A percentile compares a stretch with the other conserved stretches of the same genome.
These are phyloP conservation scores for Beauveria brongniartii DNA, from an alignment of 2,329 filamentous ascomycete genomes.

Conservation along the genomic window DNA sequence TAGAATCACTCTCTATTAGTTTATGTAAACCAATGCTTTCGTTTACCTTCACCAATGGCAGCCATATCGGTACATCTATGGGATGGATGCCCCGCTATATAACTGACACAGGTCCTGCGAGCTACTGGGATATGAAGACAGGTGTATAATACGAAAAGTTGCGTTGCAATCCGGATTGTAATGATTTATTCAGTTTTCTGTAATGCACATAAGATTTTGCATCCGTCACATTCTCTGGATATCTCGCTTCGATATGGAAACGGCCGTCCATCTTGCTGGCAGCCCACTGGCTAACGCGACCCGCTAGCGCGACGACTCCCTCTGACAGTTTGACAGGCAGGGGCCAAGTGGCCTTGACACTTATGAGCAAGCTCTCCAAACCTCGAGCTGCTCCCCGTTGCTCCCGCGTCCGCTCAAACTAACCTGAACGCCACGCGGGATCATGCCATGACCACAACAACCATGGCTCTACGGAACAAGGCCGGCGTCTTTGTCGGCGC, in stretches of 20 bases:
- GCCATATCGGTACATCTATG: neutral
- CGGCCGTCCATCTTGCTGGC: neutral
- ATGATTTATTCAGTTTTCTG: too few relatives aligned
- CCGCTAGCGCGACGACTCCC: constrained; percentile 2
- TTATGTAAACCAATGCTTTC: neutral
- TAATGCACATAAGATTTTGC: neutral
- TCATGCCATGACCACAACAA: constrained; percentile 28
- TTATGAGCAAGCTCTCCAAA: neutral
- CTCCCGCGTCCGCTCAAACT: neutral
- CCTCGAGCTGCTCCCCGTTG: neutral
- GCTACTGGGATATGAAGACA: neutral
- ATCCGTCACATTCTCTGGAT: neutral
- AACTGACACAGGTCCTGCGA: neutral
- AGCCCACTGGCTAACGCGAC: neutral
- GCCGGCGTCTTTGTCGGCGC: constrained; percentile 63
- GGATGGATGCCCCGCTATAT: neutral
- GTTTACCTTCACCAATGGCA: neutral
- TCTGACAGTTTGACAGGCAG: neutral
- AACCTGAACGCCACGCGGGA: constrained; percentile 8
- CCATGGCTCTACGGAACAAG: constrained; percentile 34
- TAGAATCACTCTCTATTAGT: too few relatives aligned
- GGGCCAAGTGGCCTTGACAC: constrained; percentile 20
- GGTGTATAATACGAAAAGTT: neutral
- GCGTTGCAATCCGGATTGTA: too few relatives aligned
- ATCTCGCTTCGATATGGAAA: neutral